Evolutionary conservation across 1,139 yeast genomes (phyloP), one percentile per base, ranked within the genome.

Genomic region (Tardiomyces blankii): DNA sequence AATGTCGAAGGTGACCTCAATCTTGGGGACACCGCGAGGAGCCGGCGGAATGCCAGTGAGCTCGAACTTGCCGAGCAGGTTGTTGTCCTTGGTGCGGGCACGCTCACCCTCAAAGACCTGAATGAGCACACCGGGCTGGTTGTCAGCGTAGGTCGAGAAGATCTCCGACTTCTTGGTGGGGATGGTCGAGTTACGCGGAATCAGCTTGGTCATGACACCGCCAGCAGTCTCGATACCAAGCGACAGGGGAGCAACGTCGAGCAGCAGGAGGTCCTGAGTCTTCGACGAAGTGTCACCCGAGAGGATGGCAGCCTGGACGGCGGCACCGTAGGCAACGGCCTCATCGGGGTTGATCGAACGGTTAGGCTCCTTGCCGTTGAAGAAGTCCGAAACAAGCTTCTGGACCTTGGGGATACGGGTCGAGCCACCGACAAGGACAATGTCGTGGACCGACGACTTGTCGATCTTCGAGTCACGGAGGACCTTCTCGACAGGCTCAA

Each of bases 251-350:
- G 85, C 84, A 61, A 79, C 95, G 77, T 84, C 95, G 68, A 85
- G 79, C 62, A 85, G 78, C 63, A 85, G 78, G 66, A 84, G 74
- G 68, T 84, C 94, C 75, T 84, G 89, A 58, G 93, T 77, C 73
- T 77, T 77, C 59, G 80, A 76, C 48, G 88, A 78, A 49, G 89
- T 79, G 68, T 87, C 95, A 76, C 96, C 96, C 63, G 96, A 86
- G 73, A 88, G 80, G 78, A 88, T 87, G 68, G 96, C 97, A 81
- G 95, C 97, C 81, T 89, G 97, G 63, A 86, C 96, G 63, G 96
- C 96, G 64, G 96, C 96, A 82, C 96, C 96, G 78, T 86, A 86
- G 67, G 96, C 96, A 73, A 86, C 95, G 68, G 95, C 95, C 78
- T 86, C 95, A 79, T 86, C 97, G 55, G 88, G 87, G 81, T 81